A percentile compares a stretch with the other conserved stretches of the same genome.
These are phyloP conservation scores for Limtongia smithiae DNA, from an alignment of 805 yeast genomes.

Conservation along the genomic window DNA sequence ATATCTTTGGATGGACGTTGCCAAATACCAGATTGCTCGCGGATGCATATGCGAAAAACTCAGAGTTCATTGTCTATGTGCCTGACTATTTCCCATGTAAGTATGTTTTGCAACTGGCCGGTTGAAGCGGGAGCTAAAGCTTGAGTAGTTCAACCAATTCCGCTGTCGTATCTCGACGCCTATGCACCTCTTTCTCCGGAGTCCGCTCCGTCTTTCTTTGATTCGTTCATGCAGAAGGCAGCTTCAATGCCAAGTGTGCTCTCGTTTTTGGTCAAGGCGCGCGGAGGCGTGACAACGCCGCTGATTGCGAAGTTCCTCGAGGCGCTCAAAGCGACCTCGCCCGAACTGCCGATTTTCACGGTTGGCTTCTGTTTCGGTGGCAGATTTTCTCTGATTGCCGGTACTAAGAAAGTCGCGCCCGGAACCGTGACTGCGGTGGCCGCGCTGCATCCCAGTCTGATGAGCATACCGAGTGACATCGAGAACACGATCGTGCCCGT, in stretches of 20 bases:
- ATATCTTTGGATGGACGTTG: slow-evolving; percentile 23
- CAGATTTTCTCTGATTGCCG: slow-evolving; percentile 11
- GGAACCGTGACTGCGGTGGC: slow-evolving; percentile 20
- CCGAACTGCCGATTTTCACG: slow-evolving; percentile 6
- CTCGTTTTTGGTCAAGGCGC: neutral
- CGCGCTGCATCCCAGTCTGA: slow-evolving; percentile 16
- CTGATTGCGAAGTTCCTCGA: slow-evolving; percentile 12
- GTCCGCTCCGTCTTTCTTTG: neutral
- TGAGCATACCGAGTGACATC: slow-evolving; percentile 14
- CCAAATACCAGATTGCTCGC: slow-evolving; percentile 20
- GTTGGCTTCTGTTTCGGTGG: slow-evolving; percentile 29
- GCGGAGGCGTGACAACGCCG: slow-evolving; percentile 10
- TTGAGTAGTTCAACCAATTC: slow-evolving; percentile 8
- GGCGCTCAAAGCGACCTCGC: slow-evolving; percentile 1
- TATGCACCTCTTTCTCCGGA: slow-evolving; percentile 4
- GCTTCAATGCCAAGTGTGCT: neutral
- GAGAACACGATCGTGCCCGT: slow-evolving; percentile 13
- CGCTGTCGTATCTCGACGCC: slow-evolving; percentile 1
- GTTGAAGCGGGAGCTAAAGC: neutral
- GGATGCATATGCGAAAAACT: slow-evolving; percentile 20
- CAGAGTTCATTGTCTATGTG: slow-evolving; percentile 7
- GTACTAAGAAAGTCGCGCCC: neutral
- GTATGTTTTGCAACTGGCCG: neutral
- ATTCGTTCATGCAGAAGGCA: neutral
- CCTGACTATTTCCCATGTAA: slow-evolving; percentile 18